Conservation (phyloP, 176 grass and related monocot species). For the Rhynchospora pubera region DNA sequence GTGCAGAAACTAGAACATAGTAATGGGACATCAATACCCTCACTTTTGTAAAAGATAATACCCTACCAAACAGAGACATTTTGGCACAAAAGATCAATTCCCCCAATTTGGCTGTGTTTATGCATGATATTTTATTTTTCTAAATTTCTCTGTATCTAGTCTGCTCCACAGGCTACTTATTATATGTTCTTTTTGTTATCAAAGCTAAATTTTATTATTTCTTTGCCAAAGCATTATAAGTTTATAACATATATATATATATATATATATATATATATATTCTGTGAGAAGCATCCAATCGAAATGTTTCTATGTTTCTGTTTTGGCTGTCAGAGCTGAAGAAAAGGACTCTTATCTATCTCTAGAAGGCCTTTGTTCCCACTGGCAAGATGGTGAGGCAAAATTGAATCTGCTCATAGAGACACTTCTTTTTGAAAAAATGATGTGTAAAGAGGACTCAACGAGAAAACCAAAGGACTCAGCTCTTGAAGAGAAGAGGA, state of each 20-base stretch:
- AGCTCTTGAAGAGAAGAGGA: too few relatives aligned
- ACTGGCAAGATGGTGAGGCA: constrained; percentile 25
- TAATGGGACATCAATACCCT: too few relatives aligned
- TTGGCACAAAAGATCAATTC: too few relatives aligned
- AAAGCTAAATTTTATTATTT: background rate
- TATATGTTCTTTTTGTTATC: background rate
- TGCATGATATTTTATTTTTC: too few relatives aligned
- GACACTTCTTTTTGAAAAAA: constrained; percentile 1
- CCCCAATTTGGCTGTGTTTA: too few relatives aligned
- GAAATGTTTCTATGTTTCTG: background rate
- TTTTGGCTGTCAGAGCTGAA: background rate
- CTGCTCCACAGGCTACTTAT: too few relatives aligned
- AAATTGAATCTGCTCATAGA: constrained; percentile 27
- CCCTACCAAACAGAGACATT: too few relatives aligned
- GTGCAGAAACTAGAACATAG: too few relatives aligned
- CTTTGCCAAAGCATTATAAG: background rate
- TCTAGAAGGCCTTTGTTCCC: constrained; percentile 12
- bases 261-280: too few relatives aligned
- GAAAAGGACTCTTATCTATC: background rate
- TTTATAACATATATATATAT: background rate
- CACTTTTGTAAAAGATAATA: too few relatives aligned
- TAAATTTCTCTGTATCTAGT: too few relatives aligned
- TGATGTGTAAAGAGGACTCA: background rate
- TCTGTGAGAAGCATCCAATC: background rate
- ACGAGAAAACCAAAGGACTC: background rate